Evolutionary conservation across 305 asterid species (phyloP).

Genomic region (Fraxinus sp.): DNA sequence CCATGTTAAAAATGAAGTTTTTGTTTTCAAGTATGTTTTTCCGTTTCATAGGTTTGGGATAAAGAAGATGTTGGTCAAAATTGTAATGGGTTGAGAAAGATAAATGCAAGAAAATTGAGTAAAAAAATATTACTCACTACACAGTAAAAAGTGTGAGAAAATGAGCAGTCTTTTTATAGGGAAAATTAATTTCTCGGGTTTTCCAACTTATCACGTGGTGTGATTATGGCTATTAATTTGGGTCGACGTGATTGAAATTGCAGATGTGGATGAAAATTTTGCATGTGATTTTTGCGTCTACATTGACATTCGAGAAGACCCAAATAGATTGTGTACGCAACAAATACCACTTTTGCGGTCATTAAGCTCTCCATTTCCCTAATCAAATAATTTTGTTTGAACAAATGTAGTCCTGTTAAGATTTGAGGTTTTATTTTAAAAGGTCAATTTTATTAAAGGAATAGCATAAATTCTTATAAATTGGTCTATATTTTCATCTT

Average conservation of each 20-base stretch:
- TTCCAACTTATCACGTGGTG: background rate
- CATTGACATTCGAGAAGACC: background rate
- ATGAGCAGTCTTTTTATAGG: background rate
- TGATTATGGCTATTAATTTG: background rate
- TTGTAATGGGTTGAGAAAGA: background rate
- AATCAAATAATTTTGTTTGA: background rate
- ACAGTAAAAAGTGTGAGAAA: background rate
- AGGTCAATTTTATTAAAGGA: too few species aligned
- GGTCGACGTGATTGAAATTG: background rate
- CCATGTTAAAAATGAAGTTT: background rate
- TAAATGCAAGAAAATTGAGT: background rate
- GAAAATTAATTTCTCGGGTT: background rate
- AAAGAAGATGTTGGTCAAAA: background rate
- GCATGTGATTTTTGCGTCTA: background rate
- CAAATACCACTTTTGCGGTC: background rate
- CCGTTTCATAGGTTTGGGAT: background rate
- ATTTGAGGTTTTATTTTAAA: too few species aligned
- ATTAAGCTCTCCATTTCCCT: background rate
- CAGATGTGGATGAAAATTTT: background rate
- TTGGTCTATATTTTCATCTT: too few species aligned
- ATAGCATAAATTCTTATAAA: too few species aligned
- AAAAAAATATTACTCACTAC: background rate
- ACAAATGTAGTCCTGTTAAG: background rate
- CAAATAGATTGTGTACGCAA: background rate
- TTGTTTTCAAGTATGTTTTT: background rate